Evolutionary conservation across 352 stramenopile species (phyloP).

Genomic region (Nothophytophthora sp.): DNA sequence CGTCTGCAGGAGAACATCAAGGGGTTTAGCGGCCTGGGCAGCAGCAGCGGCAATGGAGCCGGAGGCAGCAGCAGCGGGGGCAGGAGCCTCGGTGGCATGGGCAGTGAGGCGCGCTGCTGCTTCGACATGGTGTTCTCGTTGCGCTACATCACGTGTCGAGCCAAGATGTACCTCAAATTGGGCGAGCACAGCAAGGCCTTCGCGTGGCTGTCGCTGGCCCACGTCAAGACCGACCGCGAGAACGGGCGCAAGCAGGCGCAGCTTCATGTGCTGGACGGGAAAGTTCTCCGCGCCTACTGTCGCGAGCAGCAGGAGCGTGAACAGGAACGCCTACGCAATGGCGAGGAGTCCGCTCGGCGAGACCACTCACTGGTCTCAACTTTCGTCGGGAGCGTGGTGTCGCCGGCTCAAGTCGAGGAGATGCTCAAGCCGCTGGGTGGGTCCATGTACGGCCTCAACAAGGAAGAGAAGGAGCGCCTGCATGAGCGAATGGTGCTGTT

Average conservation of each 20-base stretch:
- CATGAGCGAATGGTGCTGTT: conserved; percentile 57
- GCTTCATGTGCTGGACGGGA: conserved; percentile 67
- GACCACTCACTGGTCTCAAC: conserved; percentile 17
- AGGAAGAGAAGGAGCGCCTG: conserved; percentile 56
- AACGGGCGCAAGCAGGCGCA: conserved; percentile 67
- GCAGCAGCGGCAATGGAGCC: conserved; percentile 43
- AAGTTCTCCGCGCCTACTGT: conserved; percentile 54
- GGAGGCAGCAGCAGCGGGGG: conserved; percentile 47
- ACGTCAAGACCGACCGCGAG: conserved; percentile 78
- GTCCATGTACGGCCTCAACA: conserved; percentile 68
- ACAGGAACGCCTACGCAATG: conserved; percentile 13
- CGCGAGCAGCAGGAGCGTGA: conserved; percentile 58
- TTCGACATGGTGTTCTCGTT: conserved; percentile 84
- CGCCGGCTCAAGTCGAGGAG: conserved; percentile 44
- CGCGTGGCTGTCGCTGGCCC: conserved; percentile 74
- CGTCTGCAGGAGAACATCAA: conserved; percentile 70
- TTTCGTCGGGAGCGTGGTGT: conserved; percentile 28
- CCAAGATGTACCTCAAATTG: conserved; percentile 62
- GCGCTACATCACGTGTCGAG: conserved; percentile 67
- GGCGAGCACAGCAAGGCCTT: conserved; percentile 59
- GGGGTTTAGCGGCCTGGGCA: conserved; percentile 47
- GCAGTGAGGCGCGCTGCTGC: conserved; percentile 73
- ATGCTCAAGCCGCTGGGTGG: conserved; percentile 56
- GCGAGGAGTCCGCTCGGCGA: conserved; percentile 19
- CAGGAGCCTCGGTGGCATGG: conserved; percentile 67